phyloP scores from a whole-genome alignment of 1,139 yeast genomes.

The Zygosaccharomyces sapae region DNA sequence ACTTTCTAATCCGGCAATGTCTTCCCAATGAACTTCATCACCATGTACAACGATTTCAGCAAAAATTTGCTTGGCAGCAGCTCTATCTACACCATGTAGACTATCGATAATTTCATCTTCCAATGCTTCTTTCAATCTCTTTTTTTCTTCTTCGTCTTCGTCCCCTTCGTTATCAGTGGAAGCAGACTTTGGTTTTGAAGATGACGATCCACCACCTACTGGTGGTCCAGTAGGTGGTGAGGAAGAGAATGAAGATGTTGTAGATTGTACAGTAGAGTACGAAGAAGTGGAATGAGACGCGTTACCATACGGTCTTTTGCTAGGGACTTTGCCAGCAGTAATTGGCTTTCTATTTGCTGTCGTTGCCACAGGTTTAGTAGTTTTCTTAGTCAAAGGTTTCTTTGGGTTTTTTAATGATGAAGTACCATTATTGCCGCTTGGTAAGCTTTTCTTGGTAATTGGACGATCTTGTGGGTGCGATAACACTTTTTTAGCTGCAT shows the following conservation, averaged over 20 bases:
- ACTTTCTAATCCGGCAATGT: conserved; percentile 86
- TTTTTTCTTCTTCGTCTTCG: conserved; percentile 12
- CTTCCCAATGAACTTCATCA: conserved; percentile 96
- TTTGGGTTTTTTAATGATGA: conserved; percentile 5
- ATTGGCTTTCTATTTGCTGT: conserved; percentile 2
- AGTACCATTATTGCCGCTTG: neutral
- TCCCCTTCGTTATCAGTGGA: conserved; percentile 25
- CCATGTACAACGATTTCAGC: conserved; percentile 92
- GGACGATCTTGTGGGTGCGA: conserved; percentile 5
- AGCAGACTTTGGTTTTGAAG: conserved; percentile 34
- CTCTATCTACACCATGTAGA: conserved; percentile 49
- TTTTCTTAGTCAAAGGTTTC: conserved; percentile 5
- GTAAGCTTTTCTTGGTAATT: neutral
- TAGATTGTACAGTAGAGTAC: conserved; percentile 7
- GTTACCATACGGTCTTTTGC: conserved; percentile 8
- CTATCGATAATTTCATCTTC: conserved; percentile 40
- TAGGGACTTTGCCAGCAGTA: conserved; percentile 2
- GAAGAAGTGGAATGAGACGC: conserved; percentile 4
- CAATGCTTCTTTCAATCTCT: conserved; percentile 32
- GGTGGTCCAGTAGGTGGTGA: conserved; percentile 8
- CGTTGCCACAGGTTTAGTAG: neutral
- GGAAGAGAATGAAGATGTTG: conserved; percentile 10
- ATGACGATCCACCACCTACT: conserved; percentile 1
- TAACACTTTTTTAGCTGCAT: conserved; percentile 11
- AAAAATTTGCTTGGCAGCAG: conserved; percentile 78